Base-by-base conservation (phyloP, 805 yeast species). In the Wickerhamiella australiensis region DNA sequence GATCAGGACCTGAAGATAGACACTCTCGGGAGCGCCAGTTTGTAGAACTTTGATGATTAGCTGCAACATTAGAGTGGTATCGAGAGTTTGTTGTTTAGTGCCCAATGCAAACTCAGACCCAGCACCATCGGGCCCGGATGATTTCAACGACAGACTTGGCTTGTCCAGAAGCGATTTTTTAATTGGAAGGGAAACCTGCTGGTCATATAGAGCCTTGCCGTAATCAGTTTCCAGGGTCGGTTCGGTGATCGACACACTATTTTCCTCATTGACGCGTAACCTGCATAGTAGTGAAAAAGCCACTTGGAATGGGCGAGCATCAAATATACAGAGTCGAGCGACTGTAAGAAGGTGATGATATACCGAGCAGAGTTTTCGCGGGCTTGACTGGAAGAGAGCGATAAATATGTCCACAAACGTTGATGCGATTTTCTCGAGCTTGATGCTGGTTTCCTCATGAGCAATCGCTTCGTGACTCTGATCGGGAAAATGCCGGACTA, bases 1-100 rank as follows among this genome's bases (percentile, higher is more conserved):
- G 1, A 82, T 75, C 66, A 81, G 66, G 1, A 78, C 63, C 55
- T 70, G 78, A 0, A 85, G 76, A 60, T 79, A 82, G 1, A 77
- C 59, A 52, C 79, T 86, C 85, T 86, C 82, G 50, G 75, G 72
- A 12, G 73, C 67, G 27, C 76, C 75, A 2, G 69, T 66, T 13
- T 72, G 71, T 53, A 83, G 59, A 0, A 78, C 68, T 2, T 65
- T 63, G 2, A 45, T 17, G 18, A 53, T 75, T 11, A 78, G 52
- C 0, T 67, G 59, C 7, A 82, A 61, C 81, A 87, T 76, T 13
- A 61, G 59, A 3, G 69, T 58, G n/a, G 77, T 65, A 53, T 76
- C 77, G 20, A 79, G 54, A 12, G 13, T 29, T 11, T 29, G 33
- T 5, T 5, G 33, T 29, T n/a, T n/a, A n/a, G n/a, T n/a, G n/a